Conservation (phyloP, 148 eudicot genomes). For the Oxyria digyna region DNA sequence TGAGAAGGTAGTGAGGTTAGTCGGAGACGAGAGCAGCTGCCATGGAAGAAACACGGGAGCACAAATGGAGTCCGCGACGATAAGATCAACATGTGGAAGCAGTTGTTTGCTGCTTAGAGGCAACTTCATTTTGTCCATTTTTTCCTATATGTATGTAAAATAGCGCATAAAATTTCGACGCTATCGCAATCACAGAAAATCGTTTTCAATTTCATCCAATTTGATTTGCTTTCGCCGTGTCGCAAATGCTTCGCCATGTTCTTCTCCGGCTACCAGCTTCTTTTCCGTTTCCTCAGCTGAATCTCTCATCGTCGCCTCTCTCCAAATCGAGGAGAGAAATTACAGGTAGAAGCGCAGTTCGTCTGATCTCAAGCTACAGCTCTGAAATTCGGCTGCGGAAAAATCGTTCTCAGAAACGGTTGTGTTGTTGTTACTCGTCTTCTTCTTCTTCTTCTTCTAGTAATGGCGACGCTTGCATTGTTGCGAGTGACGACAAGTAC, state of each 20-base stretch:
- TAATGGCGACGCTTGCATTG: constrained; percentile 16
- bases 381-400: not conserved
- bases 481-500: constrained; percentile 37
- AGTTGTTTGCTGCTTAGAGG: too few species aligned
- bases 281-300: not conserved
- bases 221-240: not conserved
- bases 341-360: not conserved
- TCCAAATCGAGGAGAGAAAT: not conserved
- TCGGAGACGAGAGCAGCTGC: not conserved
- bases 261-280: not conserved
- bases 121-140: too few species aligned
- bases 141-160: too few species aligned
- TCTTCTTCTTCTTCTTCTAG: not conserved
- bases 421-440: not conserved
- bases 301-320: constrained; percentile 1
- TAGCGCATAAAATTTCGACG: too few species aligned
- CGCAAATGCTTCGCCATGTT: constrained; percentile 4
- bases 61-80: not conserved
- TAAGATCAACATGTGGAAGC: constrained; percentile 4
- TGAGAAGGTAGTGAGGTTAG: not conserved
- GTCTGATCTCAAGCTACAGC: not conserved
- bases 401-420: not conserved
- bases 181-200: not conserved
- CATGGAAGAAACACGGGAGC: constrained; percentile 1
- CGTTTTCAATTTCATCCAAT: not conserved